phyloP scores from a whole-genome alignment of 2,329 filamentous ascomycete genomes.

The Hymenoscyphus occultus region DNA sequence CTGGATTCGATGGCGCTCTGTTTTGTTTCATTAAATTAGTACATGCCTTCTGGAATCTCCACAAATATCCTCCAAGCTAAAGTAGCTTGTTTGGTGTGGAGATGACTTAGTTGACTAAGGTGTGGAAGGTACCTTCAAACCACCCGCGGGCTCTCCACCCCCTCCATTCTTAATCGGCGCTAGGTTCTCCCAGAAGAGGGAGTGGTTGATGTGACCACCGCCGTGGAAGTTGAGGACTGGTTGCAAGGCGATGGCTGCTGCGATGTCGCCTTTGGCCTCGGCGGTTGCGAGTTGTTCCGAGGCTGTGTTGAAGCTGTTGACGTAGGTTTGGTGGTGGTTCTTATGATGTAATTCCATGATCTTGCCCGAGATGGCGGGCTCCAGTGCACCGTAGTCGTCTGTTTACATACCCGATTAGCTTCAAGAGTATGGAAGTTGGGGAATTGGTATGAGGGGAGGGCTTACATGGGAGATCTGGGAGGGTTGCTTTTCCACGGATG shows the following conservation, averaged over 20 bases:
- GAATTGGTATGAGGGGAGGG: not conserved
- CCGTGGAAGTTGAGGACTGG: slow-evolving; percentile 65
- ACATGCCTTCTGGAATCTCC: not conserved
- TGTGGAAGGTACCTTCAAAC: slow-evolving; percentile 38
- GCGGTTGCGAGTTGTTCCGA: slow-evolving; percentile 66
- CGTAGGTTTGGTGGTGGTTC: slow-evolving; percentile 93
- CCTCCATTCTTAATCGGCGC: slow-evolving; percentile 65
- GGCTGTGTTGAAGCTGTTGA: slow-evolving; percentile 82
- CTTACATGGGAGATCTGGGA: slow-evolving; percentile 82
- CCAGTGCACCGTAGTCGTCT: slow-evolving; percentile 97
- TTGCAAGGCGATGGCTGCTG: slow-evolving; percentile 51
- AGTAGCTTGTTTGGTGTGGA: not conserved
- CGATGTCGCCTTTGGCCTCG: slow-evolving; percentile 50
- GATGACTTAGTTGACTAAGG: no score
- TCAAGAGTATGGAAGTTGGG: not conserved
- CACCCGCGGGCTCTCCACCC: slow-evolving; percentile 53
- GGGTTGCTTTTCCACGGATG: slow-evolving; percentile 82
- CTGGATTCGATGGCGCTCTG: slow-evolving; percentile 37
- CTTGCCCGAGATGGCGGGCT: slow-evolving; percentile 76
- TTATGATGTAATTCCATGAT: slow-evolving; percentile 97
- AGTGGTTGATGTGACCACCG: slow-evolving; percentile 65
- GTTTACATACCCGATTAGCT: slow-evolving; percentile 13
- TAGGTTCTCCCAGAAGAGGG: slow-evolving; percentile 68
- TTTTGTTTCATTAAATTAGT: not conserved
- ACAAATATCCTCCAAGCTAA: no score